Evolutionary conservation across 371 early-diverging fungal genomes (phyloP).

Genomic region (Lichtheimia ornata): DNA sequence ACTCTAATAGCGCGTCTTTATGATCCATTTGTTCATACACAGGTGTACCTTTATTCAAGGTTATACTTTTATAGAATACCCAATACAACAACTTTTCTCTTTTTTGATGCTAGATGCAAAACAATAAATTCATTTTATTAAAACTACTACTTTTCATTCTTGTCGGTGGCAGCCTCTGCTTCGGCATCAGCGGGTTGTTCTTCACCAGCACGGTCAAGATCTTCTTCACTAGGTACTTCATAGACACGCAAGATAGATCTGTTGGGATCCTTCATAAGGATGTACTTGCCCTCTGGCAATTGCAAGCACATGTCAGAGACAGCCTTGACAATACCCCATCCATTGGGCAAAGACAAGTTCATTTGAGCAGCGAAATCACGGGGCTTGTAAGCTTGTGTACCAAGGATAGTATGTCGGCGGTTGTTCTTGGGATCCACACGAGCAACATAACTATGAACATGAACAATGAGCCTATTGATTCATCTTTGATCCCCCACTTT

Average conservation of each 20-base stretch:
- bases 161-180: constrained; percentile 1
- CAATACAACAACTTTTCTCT: no score
- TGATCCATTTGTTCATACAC: no score
- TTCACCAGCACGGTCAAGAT: constrained; percentile 61
- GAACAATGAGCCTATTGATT: neutral
- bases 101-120: no score
- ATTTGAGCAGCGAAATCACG: constrained; percentile 91
- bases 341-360: constrained; percentile 81
- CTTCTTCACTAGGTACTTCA: constrained; percentile 66
- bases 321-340: constrained; percentile 96
- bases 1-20: no score
- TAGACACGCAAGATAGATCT: constrained; percentile 87
- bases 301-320: constrained; percentile 84
- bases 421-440: constrained; percentile 82
- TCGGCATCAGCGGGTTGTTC: constrained; percentile 43
- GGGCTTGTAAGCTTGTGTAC: constrained; percentile 86
- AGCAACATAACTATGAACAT: constrained; percentile 55
- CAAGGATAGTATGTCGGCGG: constrained; percentile 82
- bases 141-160: constrained; percentile 1
- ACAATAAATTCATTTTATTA: constrained; percentile 1
- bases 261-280: constrained; percentile 95
- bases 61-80: no score
- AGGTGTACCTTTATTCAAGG: no score
- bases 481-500: constrained; percentile 19
- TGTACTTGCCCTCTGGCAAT: constrained; percentile 90